Evolutionary conservation across 1,284 basidiomycete species (phyloP).

Genomic region (Athelia sp.): DNA sequence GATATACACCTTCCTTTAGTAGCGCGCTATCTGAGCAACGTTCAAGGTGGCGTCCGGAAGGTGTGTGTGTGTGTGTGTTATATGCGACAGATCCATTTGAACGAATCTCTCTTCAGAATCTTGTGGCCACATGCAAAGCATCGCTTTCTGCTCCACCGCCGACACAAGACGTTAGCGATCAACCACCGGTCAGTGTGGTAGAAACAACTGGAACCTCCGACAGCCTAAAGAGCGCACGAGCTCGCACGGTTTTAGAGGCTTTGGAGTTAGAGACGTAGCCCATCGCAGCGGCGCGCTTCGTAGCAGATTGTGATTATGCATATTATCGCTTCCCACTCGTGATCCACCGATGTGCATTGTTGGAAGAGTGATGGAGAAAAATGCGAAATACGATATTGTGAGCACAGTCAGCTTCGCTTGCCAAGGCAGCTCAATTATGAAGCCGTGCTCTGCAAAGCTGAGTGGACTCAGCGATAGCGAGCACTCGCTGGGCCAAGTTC

Average conservation of each 20-base stretch:
- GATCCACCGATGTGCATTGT: too few relatives aligned
- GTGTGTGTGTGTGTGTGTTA: conserved; percentile 26
- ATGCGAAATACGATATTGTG: too few relatives aligned
- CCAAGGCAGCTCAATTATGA: too few relatives aligned
- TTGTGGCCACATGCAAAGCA: conserved; percentile 32
- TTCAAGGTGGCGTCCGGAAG: conserved; percentile 56
- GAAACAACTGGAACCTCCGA: neutral
- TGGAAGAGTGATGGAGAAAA: too few relatives aligned
- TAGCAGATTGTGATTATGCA: too few relatives aligned
- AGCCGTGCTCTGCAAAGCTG: too few relatives aligned
- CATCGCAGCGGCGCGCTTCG: too few relatives aligned
- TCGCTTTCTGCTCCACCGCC: conserved; percentile 10
- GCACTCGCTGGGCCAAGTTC: too few relatives aligned
- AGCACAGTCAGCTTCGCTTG: too few relatives aligned
- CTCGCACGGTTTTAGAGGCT: conserved; percentile 15
- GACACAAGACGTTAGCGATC: conserved; percentile 3
- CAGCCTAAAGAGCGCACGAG: conserved; percentile 13
- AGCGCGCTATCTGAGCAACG: conserved; percentile 46
- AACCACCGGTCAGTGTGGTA: conserved; percentile 1
- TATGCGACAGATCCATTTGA: neutral
- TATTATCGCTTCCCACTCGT: too few relatives aligned
- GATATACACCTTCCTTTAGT: conserved; percentile 49
- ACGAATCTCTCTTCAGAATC: conserved; percentile 15
- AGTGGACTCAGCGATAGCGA: too few relatives aligned
- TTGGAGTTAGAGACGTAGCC: too few relatives aligned